Percentiles rank a stretch among this genome's conserved stretches.
Evolutionary conservation across 805 yeast genomes (phyloP).

Genomic region (Hanseniaspora taiwanica): DNA sequence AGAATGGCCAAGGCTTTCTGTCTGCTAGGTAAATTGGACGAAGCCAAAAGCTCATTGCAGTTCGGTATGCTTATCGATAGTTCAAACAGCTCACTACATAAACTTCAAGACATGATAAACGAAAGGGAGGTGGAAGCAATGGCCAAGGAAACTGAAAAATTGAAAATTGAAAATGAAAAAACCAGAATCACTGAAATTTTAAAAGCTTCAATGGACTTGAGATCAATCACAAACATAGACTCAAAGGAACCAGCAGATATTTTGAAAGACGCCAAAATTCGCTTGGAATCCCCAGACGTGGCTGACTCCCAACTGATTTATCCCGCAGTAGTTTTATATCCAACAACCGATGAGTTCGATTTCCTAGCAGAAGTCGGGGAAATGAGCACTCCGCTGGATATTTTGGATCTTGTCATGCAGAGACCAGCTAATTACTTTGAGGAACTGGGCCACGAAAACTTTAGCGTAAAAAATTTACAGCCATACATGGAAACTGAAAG

Average conservation of each 20-base stretch:
- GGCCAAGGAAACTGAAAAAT: constrained; percentile 21
- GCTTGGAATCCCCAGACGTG: constrained; percentile 52
- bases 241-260: constrained; percentile 44
- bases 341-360: constrained; percentile 75
- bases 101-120: constrained; percentile 30
- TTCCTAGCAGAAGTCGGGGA: constrained; percentile 67
- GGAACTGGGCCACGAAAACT: constrained; percentile 37
- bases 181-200: constrained; percentile 28
- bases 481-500: constrained; percentile 69
- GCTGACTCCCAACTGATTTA: constrained; percentile 66
- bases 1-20: constrained; percentile 75
- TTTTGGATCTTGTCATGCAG: constrained; percentile 45
- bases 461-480: constrained; percentile 45
- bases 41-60: constrained; percentile 50
- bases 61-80: constrained; percentile 55
- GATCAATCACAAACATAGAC: constrained; percentile 40
- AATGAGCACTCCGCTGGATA: constrained; percentile 48
- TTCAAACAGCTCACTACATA: constrained; percentile 41
- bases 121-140: constrained; percentile 26
- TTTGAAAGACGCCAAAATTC: constrained; percentile 38
- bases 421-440: constrained; percentile 62
- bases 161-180: constrained; percentile 18
- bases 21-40: constrained; percentile 53
- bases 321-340: constrained; percentile 73
- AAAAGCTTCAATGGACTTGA: constrained; percentile 43